A percentile compares a stretch with the other conserved stretches of the same genome.
These are phyloP conservation scores for Podaxis carcinomalis DNA, from an alignment of 768 basidiomycete genomes.

Conservation along the genomic window DNA sequence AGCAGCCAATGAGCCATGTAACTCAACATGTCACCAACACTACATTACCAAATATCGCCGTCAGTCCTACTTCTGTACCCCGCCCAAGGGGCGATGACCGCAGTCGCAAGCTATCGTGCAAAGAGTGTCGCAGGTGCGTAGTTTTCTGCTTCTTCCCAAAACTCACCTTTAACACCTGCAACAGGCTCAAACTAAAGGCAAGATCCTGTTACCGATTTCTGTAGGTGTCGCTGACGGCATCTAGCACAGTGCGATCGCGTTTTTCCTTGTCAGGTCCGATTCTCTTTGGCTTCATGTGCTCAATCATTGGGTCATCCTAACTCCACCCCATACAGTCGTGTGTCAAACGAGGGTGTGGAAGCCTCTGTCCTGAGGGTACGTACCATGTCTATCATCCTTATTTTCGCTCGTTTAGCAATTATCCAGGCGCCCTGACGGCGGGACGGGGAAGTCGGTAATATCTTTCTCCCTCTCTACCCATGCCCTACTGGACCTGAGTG, in stretches of 20 bases:
- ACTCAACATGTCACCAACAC: constrained; percentile 7
- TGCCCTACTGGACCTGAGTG: constrained; percentile 1
- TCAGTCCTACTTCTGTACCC: constrained; percentile 11
- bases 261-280: constrained; percentile 53
- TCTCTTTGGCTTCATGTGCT: background rate
- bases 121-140: constrained; percentile 45
- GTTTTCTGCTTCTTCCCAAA: background rate
- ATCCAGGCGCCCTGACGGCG: constrained; percentile 54
- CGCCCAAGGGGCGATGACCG: constrained; percentile 32
- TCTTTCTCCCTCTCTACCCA: background rate
- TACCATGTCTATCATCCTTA: constrained; percentile 2
- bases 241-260: constrained; percentile 53
- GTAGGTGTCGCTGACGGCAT: constrained; percentile 1
- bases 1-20: background rate
- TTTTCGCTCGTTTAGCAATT: background rate
- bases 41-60: constrained; percentile 2
- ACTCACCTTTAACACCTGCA: constrained; percentile 1
- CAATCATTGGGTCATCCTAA: constrained; percentile 13
- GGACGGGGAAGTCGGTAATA: constrained; percentile 58
- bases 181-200: constrained; percentile 48
- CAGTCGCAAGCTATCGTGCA: constrained; percentile 44
- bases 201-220: constrained; percentile 9
- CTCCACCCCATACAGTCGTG: constrained; percentile 40
- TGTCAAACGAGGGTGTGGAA: constrained; percentile 61
- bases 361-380: constrained; percentile 56